Percentiles rank a stretch among this genome's conserved stretches.
Evolutionary conservation across 768 basidiomycete species (phyloP).

Genomic region (Neoboletus subvelutipes): DNA sequence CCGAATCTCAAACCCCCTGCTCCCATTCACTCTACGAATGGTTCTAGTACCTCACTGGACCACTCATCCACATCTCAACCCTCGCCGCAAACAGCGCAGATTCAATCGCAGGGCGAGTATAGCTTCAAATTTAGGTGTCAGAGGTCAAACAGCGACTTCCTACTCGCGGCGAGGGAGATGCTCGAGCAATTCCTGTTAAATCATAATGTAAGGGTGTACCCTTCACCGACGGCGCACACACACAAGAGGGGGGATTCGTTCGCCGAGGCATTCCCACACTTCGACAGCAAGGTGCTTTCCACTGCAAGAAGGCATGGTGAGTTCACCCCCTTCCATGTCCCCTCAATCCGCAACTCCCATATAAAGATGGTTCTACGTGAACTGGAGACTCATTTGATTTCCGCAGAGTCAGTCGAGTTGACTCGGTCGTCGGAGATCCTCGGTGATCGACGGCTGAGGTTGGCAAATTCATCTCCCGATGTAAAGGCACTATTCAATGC

Average conservation of each 20-base stretch:
- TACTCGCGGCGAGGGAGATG: conserved; percentile 86
- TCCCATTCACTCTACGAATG: conserved; percentile 42
- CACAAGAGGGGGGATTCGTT: conserved; percentile 91
- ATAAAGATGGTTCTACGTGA: neutral
- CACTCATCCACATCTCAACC: conserved; percentile 34
- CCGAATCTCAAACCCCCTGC: conserved; percentile 64
- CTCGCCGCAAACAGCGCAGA: conserved; percentile 19
- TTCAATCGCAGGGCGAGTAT: conserved; percentile 52
- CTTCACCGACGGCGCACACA: conserved; percentile 71
- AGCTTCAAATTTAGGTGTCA: conserved; percentile 97
- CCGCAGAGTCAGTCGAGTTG: conserved; percentile 72
- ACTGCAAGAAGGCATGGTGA: conserved; percentile 68
- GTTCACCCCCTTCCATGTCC: conserved; percentile 3
- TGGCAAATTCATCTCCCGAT: conserved; percentile 89
- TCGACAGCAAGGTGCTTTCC: conserved; percentile 91
- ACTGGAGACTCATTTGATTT: conserved; percentile 13
- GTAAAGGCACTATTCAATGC: conserved; percentile 94
- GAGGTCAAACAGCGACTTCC: conserved; percentile 90
- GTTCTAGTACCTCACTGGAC: conserved; percentile 49
- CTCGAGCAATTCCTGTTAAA: conserved; percentile 87
- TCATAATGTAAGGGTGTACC: conserved; percentile 81
- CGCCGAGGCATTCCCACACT: conserved; percentile 93
- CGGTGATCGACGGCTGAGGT: conserved; percentile 70
- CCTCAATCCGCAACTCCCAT: conserved; percentile 30
- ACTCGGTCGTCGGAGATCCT: conserved; percentile 62